Evolutionary conservation across 2,329 filamentous ascomycete species (phyloP).

Genomic region (Aspergillus sclerotialis): DNA sequence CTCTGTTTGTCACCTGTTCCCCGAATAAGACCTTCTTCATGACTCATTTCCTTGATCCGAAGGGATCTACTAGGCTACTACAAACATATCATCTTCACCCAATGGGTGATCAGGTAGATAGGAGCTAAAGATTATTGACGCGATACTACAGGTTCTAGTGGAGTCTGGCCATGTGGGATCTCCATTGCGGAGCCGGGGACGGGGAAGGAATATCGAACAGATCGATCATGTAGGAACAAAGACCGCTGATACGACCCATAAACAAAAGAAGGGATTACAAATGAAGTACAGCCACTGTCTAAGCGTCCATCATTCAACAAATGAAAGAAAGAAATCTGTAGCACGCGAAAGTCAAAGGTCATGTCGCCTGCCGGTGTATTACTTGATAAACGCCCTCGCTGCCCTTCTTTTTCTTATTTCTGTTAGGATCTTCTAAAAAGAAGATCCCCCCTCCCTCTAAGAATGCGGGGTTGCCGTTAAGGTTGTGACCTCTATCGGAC

Average conservation of each 20-base stretch:
- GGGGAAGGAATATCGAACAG: too few relatives aligned
- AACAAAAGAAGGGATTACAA: too few relatives aligned
- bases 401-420: background rate
- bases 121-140: too few relatives aligned
- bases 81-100: too few relatives aligned
- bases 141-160: too few relatives aligned
- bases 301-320: background rate
- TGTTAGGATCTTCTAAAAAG: too few relatives aligned
- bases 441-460: too few relatives aligned
- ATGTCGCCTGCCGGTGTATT: background rate
- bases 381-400: background rate
- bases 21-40: constrained; percentile 11
- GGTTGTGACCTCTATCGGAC: too few relatives aligned
- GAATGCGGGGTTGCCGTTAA: too few relatives aligned
- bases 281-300: background rate
- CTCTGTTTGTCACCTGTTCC: constrained; percentile 19
- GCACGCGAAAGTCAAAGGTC: background rate
- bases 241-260: too few relatives aligned
- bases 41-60: constrained; percentile 13
- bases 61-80: constrained; percentile 1
- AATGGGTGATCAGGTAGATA: too few relatives aligned
- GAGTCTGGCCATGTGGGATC: background rate
- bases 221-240: background rate
- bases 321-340: background rate
- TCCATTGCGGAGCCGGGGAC: too few relatives aligned